phyloP scores from a whole-genome alignment of 768 basidiomycete species.

The Crepidotus variabilis region DNA sequence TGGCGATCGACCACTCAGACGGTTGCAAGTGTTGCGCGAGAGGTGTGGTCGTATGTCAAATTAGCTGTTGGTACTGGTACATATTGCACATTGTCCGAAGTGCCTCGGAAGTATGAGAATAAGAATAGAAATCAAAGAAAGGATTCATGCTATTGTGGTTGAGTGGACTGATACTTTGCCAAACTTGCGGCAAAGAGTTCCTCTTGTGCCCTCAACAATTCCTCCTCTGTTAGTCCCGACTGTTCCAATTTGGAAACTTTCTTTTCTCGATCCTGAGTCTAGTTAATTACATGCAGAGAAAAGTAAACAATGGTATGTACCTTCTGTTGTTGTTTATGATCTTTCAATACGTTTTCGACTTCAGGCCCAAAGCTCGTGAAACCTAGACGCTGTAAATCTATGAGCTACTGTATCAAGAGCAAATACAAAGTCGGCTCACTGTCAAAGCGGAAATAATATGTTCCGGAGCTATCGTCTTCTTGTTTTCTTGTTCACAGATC shows the following conservation, averaged over 20 bases:
- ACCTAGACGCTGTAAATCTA: conserved; percentile 66
- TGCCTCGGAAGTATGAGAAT: neutral
- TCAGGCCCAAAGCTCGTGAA: conserved; percentile 90
- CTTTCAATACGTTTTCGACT: conserved; percentile 89
- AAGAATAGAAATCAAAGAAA: no score
- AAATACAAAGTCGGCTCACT: conserved; percentile 36
- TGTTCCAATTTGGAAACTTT: conserved; percentile 87
- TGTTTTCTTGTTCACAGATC: conserved; percentile 95
- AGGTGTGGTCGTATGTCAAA: conserved; percentile 32
- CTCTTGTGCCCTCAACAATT: conserved; percentile 85
- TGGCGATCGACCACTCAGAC: conserved; percentile 54
- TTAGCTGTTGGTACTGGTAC: conserved; percentile 32
- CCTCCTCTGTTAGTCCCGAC: conserved; percentile 88
- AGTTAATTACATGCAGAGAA: conserved; percentile 2
- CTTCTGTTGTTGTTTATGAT: conserved; percentile 95
- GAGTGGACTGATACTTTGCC: conserved; percentile 68
- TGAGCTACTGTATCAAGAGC: conserved; percentile 3
- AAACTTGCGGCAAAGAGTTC: conserved; percentile 90
- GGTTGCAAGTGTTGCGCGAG: conserved; percentile 50
- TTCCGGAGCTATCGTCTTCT: conserved; percentile 98
- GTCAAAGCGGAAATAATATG: conserved; percentile 92
- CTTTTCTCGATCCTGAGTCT: conserved; percentile 79
- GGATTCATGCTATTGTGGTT: conserved; percentile 31
- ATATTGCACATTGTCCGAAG: conserved; percentile 10
- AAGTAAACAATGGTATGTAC: conserved; percentile 31